Evolutionary conservation across 2,329 filamentous ascomycete genomes (phyloP).

Genomic region (Epichloe aotearoae): DNA sequence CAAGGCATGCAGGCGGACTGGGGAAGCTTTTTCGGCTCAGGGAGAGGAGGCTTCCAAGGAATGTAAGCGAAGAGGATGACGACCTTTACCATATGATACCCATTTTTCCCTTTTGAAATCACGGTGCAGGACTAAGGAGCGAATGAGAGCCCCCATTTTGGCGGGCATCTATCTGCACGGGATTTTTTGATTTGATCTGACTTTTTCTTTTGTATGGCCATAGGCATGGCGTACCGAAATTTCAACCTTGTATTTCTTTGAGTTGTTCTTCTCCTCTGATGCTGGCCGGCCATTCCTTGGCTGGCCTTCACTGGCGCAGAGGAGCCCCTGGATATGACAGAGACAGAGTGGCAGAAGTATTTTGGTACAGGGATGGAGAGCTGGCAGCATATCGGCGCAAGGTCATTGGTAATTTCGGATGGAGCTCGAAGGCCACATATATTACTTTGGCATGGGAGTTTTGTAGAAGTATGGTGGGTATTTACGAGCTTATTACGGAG

Average conservation of each 20-base stretch:
- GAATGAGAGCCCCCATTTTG: not conserved
- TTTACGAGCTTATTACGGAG: too few species aligned
- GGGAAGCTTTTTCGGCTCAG: slow-evolving; percentile 32
- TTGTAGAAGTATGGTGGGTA: too few species aligned
- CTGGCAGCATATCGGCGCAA: too few species aligned
- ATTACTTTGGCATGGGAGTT: too few species aligned
- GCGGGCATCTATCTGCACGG: slow-evolving; percentile 1
- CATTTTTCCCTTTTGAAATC: slow-evolving; percentile 15
- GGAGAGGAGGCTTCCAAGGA: slow-evolving; percentile 29
- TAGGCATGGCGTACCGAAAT: not conserved
- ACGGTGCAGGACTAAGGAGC: not conserved
- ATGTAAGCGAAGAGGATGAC: slow-evolving; percentile 24
- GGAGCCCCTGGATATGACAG: too few species aligned
- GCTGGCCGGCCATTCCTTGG: too few species aligned
- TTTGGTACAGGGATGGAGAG: too few species aligned
- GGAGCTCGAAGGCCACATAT: too few species aligned
- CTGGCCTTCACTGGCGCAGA: too few species aligned
- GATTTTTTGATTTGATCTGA: not conserved
- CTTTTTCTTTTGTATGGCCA: not conserved
- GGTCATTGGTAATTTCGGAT: too few species aligned
- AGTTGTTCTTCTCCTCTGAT: not conserved
- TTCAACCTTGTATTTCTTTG: not conserved
- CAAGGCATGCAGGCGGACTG: slow-evolving; percentile 33
- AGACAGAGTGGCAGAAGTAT: too few species aligned
- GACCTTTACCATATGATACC: slow-evolving; percentile 21